Percentiles rank a stretch among this genome's conserved stretches.
Evolutionary conservation across 768 basidiomycete species (phyloP).

Genomic region (Suillus clintonianus): DNA sequence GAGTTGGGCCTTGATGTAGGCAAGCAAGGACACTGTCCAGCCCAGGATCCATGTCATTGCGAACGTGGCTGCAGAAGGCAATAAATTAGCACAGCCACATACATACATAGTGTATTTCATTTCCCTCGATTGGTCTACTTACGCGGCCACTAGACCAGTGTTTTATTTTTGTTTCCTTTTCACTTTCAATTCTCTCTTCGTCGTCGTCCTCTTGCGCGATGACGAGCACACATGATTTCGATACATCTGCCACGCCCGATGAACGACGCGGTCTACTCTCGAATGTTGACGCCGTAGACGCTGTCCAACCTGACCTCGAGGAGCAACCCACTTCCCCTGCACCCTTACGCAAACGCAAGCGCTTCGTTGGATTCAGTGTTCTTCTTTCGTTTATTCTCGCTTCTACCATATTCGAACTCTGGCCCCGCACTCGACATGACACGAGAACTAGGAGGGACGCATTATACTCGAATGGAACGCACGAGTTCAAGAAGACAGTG

Average conservation of each 20-base stretch:
- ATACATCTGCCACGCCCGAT: conserved; percentile 9
- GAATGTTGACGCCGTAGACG: conserved; percentile 10
- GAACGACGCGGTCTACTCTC: conserved; percentile 25
- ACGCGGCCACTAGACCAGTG: neutral
- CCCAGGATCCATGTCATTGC: neutral
- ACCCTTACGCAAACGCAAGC: conserved; percentile 10
- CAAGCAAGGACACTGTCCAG: conserved; percentile 9
- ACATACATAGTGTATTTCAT: neutral
- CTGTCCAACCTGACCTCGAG: neutral
- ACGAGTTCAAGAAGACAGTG: conserved; percentile 78
- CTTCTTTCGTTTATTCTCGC: conserved; percentile 18
- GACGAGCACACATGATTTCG: neutral
- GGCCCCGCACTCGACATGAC: neutral
- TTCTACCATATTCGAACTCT: conserved; percentile 9
- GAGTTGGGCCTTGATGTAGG: conserved; percentile 23
- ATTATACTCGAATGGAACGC: conserved; percentile 77
- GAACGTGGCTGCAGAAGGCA: neutral
- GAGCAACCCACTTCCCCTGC: conserved; percentile 1
- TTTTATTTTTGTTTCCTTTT: neutral
- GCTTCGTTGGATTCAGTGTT: conserved; percentile 11
- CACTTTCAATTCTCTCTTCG: neutral
- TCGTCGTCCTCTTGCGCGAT: neutral
- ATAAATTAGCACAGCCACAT: conserved; percentile 12
- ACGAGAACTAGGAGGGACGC: conserved; percentile 18
- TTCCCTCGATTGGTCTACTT: neutral